Evolutionary conservation across 345 rosid genomes (phyloP), one percentile per base, ranked within the genome.

Genomic region (Noccaea caerulescens): DNA sequence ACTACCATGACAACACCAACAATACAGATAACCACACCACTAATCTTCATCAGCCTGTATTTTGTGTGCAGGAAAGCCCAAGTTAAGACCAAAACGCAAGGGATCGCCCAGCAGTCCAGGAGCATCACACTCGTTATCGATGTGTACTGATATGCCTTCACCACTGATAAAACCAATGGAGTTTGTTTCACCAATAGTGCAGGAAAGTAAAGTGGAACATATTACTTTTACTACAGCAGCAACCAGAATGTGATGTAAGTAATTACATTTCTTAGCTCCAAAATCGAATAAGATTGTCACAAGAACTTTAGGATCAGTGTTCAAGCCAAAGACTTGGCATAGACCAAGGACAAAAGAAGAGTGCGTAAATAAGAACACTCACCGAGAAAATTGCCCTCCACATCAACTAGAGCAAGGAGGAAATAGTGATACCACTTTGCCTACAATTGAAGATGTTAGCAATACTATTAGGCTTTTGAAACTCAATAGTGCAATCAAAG

Each of bases 31-130:
- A 79, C 2, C 27, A 91, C 98, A 55, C 99, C 97, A 52, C 86
- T 58, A 45, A 87, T 86, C 85, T 86, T 94, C 81, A 81, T 87
- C 76, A 72, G 79, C 81, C 88, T 79, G 72, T 94, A 91, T 80
- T 85, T 91, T 33, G 98, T 89, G 59, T 82, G 80, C 76, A 94
- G 74, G 74, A 94, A 88, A 58, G 87, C 12, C 85, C 88, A 85
- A 18, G 98, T 92, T 47, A 92, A 93, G 51, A 91, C 20, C 96
- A 91, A 82, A 69, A 92, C 98, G 0, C 84, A 81, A 2, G 99
- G 98, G 58, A 94, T 89, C 10, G 96, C 59, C 99, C 98, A 94
- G 72, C 99, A 94, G 69, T 94, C 98, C 16, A 94, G 84, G 59
- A 94, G 84, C 98, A 89, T 94, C 56, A 94, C 79, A 57, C 98